phyloP scores from a whole-genome alignment of 78 protist species.

The Dictyostelium firmibasis region DNA sequence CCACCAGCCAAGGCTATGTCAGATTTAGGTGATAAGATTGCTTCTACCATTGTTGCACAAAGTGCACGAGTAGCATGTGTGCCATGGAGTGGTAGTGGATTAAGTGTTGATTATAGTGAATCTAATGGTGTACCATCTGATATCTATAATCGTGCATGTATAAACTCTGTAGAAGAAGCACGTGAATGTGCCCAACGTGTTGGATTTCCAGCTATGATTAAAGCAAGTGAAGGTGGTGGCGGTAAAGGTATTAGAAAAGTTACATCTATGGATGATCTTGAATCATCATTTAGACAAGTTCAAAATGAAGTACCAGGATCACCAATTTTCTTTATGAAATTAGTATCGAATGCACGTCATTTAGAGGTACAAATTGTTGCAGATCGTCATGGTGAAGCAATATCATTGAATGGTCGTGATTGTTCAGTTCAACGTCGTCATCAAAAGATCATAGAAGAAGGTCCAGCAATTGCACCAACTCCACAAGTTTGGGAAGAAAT shows the following conservation, averaged over 20 bases:
- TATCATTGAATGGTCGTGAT: slow-evolving; percentile 86
- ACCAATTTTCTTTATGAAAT: slow-evolving; percentile 87
- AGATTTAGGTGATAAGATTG: slow-evolving; percentile 98
- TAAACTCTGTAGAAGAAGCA: slow-evolving; percentile 78
- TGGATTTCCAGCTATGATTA: slow-evolving; percentile 96
- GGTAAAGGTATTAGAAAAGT: slow-evolving; percentile 92
- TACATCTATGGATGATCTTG: slow-evolving; percentile 47
- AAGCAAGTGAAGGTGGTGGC: slow-evolving; percentile 96
- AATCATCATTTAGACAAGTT: slow-evolving; percentile 54
- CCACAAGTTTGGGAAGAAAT: slow-evolving; percentile 82
- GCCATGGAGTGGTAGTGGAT: slow-evolving; percentile 94
- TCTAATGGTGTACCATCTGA: slow-evolving; percentile 26
- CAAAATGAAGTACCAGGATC: slow-evolving; percentile 81
- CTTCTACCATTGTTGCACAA: slow-evolving; percentile 97
- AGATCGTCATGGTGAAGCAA: slow-evolving; percentile 88
- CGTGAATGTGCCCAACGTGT: slow-evolving; percentile 77
- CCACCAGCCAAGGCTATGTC: slow-evolving; percentile 90
- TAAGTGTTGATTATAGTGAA: slow-evolving; percentile 49
- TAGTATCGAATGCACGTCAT: slow-evolving; percentile 81
- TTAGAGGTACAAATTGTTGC: slow-evolving; percentile 91
- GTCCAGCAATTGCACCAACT: slow-evolving; percentile 89
- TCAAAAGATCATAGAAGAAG: slow-evolving; percentile 96
- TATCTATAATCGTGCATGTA: slow-evolving; percentile 52
- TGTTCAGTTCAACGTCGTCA: slow-evolving; percentile 91
- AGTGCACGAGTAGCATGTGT: slow-evolving; percentile 94